Base-by-base conservation (phyloP, 768 basidiomycete species). In the Boletus edulis region DNA sequence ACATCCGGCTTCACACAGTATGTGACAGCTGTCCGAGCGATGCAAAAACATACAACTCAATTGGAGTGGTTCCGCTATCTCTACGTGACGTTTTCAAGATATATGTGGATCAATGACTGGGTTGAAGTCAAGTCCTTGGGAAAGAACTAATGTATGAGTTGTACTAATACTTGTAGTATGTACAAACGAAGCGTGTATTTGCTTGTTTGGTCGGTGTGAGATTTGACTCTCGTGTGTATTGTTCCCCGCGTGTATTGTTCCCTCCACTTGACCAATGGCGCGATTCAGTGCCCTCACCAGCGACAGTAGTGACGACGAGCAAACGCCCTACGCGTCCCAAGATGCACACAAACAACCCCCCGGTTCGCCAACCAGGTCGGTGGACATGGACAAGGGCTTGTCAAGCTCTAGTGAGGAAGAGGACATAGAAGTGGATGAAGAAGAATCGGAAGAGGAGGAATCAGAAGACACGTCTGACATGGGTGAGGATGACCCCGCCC, bases 81-180 rank as follows among this genome's bases (percentile, higher is more conserved):
- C 52, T 90, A 94, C 65, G 76, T 95, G 38, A 59, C 72, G 20
- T 90, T 87, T 65, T 94, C 91, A 17, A 79, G 87, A 53, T 93
- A 94, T 66, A 89, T 96, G 91, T 96, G 94, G 94, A 82, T 90
- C 27, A 94, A 94, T 58, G 86, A 90, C 59, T 91, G 91, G 82
- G 75, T 77, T 3, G 80, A 85, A 66, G 63, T 89, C 24, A 13
- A 35, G 31, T 29, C 61, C 12, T 35, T 35, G 34, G 29, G 29
- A 11, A 35, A 35, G 12, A 35, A 35, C 11, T 14, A 35, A 14
- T 35, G 14, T 40, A 20, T 53, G 37, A 42, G 34, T 46, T 38
- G 40, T 39, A 49, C 11, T 54, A 41, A n/a, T 35, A 29, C 22
- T 14, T 14, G n/a, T 17, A 17, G 8, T 17, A 5, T 38, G 20